A percentile compares a stretch with the other conserved stretches of the same genome.
Evolutionary conservation across 2,329 filamentous ascomycete genomes (phyloP).

Genomic region (Rutstroemia sp.): DNA sequence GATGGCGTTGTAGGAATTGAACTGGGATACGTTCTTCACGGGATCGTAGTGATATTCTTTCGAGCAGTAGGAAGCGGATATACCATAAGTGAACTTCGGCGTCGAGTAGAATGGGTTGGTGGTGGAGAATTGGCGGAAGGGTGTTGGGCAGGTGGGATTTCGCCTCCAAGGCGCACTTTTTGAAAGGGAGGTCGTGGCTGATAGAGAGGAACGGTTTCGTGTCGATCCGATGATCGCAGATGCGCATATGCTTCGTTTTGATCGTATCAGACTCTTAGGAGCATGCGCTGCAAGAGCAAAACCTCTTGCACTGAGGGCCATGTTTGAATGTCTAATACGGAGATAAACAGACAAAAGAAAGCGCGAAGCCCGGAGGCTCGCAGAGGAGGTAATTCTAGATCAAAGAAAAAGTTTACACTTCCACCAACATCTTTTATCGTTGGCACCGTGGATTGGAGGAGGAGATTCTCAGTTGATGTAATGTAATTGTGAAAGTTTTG

Average conservation of each 20-base stretch:
- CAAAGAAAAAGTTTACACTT: slow-evolving; percentile 1
- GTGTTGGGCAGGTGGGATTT: not conserved
- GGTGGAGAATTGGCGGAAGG: slow-evolving; percentile 17
- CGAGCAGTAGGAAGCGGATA: slow-evolving; percentile 68
- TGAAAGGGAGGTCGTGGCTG: not conserved
- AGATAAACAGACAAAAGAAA: slow-evolving; percentile 1
- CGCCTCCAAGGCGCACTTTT: not conserved
- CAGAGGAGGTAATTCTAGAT: slow-evolving; percentile 2
- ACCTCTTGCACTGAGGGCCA: slow-evolving; percentile 18
- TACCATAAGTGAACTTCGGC: slow-evolving; percentile 52
- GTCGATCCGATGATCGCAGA: not conserved
- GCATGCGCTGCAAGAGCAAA: slow-evolving; percentile 16
- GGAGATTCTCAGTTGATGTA: too few relatives aligned
- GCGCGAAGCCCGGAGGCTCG: slow-evolving; percentile 23
- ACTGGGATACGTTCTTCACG: slow-evolving; percentile 63
- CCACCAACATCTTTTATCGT: not conserved
- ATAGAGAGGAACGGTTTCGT: slow-evolving; percentile 1
- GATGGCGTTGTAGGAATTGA: slow-evolving; percentile 55
- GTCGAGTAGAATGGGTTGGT: slow-evolving; percentile 14
- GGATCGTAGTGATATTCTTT: slow-evolving; percentile 65
- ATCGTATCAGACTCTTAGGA: slow-evolving; percentile 1
- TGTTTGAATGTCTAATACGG: slow-evolving; percentile 7
- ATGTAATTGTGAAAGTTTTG: too few relatives aligned
- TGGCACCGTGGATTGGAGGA: not conserved
- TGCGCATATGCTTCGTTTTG: not conserved